phyloP scores from a whole-genome alignment of 768 basidiomycete species.

The Phanerochaete carnosa region DNA sequence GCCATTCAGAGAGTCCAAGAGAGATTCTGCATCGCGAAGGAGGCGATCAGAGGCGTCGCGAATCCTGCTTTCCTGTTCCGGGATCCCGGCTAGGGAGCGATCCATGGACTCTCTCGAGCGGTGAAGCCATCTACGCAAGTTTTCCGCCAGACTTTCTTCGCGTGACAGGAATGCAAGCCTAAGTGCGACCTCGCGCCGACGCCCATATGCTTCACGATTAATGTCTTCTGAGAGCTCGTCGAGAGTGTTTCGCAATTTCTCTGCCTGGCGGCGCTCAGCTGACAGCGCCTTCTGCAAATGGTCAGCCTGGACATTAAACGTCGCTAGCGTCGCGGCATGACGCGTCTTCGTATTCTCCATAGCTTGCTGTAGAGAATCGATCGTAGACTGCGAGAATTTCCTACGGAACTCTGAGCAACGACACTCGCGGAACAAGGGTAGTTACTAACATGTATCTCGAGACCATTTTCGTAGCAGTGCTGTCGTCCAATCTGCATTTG shows the following conservation, averaged over 20 bases:
- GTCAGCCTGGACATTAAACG: constrained; percentile 49
- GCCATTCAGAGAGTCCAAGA: constrained; percentile 33
- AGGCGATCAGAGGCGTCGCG: constrained; percentile 28
- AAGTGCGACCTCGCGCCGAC: constrained; percentile 66
- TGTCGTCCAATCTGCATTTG: constrained; percentile 57
- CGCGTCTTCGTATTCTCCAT: constrained; percentile 56
- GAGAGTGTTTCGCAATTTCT: constrained; percentile 54
- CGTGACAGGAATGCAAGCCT: constrained; percentile 58
- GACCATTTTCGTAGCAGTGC: constrained; percentile 79
- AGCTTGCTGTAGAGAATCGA: constrained; percentile 60
- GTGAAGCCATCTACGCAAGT: constrained; percentile 53
- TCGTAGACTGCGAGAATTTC: constrained; percentile 81
- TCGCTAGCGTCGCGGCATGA: constrained; percentile 57
- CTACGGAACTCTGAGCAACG: constrained; percentile 32
- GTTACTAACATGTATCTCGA: constrained; percentile 74
- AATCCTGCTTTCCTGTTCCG: constrained; percentile 10
- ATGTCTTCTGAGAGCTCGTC: constrained; percentile 72
- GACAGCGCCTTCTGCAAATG: constrained; percentile 41
- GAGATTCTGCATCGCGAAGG: constrained; percentile 32
- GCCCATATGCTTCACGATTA: constrained; percentile 66
- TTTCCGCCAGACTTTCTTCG: constrained; percentile 60
- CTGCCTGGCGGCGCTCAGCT: constrained; percentile 39
- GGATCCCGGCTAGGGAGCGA: constrained; percentile 9
- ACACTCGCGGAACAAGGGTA: neutral
- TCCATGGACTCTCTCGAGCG: constrained; percentile 42